A percentile compares a stretch with the other conserved stretches of the same genome.
Evolutionary conservation across 129 eudicot species (phyloP).

Genomic region (Artemisia annua): DNA sequence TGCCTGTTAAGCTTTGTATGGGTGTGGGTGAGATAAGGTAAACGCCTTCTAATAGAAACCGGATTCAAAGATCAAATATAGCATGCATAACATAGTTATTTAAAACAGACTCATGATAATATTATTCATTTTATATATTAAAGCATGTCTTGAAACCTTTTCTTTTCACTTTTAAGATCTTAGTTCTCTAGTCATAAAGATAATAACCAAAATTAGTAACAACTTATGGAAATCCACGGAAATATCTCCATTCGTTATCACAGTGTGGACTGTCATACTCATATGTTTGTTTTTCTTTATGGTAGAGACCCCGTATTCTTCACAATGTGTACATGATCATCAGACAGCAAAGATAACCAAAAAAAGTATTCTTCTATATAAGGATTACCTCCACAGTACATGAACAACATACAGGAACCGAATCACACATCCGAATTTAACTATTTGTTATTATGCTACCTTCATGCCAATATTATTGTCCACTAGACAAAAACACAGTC

Average conservation of each 20-base stretch:
- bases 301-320: conserved; percentile 8
- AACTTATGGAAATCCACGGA: neutral
- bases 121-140: neutral
- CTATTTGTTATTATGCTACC: neutral
- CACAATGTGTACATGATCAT: conserved; percentile 5
- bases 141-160: conserved; percentile 1
- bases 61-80: conserved; percentile 13
- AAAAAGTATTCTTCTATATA: too few species aligned
- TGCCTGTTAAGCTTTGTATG: conserved; percentile 15
- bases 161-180: neutral
- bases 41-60: neutral
- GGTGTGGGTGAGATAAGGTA: conserved; percentile 17
- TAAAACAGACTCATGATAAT: conserved; percentile 1
- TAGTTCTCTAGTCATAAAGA: neutral
- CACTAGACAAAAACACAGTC: too few species aligned
- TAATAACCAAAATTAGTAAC: conserved; percentile 17
- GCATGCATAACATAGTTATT: conserved; percentile 1
- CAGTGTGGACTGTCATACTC: neutral
- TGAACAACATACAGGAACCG: conserved; percentile 6
- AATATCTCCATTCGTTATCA: neutral
- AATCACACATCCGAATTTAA: neutral
- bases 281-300: neutral
- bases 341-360: neutral
- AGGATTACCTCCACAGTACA: too few species aligned
- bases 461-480: too few species aligned